phyloP scores from a whole-genome alignment of 164 flowering plant species.

The grape (Vitis vinifera) region ASM3070453v1 NC_081813.1:19380001-19380500 shows the following conservation, averaged over 20 bases:
- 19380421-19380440: not conserved
- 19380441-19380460: too few relatives aligned
- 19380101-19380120: constrained; percentile 19
- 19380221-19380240: constrained; percentile 65
- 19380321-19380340: constrained; percentile 32
- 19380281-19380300: constrained; percentile 44
- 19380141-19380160: constrained; percentile 49
- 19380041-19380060: constrained; percentile 53
- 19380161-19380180: constrained; percentile 59
- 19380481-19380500: too few relatives aligned
- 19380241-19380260: constrained; percentile 57
- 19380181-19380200: constrained; percentile 59
- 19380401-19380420: not conserved
- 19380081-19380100: constrained; percentile 32
- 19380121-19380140: constrained; percentile 35
- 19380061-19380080: constrained; percentile 52
- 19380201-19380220: constrained; percentile 53
- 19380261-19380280: constrained; percentile 57
- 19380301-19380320: constrained; percentile 25
- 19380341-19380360: constrained; percentile 38
- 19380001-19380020: constrained; percentile 49
- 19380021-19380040: constrained; percentile 55
- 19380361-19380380: constrained; percentile 51
- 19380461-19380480: not conserved
- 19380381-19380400: constrained; percentile 41